These are phyloP conservation scores for Alternaria tenuissima DNA, from an alignment of 2,329 filamentous ascomycete species.

Conservation along the genomic window DNA sequence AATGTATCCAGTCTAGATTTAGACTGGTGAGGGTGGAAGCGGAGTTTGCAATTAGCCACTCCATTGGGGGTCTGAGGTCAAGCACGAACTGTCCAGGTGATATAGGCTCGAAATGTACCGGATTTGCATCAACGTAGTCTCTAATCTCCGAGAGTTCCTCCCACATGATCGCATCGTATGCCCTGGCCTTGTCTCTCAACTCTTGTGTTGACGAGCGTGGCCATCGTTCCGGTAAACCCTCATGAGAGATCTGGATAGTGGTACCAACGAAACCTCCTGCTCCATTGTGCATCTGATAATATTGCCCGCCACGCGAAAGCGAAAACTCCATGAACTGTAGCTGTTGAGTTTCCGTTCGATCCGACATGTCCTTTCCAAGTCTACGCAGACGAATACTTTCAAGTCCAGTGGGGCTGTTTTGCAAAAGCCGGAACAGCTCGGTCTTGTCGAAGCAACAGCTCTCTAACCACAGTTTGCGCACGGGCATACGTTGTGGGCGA, in stretches of 20 bases:
- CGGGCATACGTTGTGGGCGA: conserved; percentile 35
- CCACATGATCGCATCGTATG: conserved; percentile 41
- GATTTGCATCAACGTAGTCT: conserved; percentile 29
- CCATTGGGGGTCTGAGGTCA: conserved; percentile 21
- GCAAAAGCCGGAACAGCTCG: conserved; percentile 21
- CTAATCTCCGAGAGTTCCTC: conserved; percentile 33
- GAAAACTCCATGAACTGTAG: conserved; percentile 36
- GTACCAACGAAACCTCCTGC: conserved; percentile 43
- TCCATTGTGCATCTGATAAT: conserved; percentile 39
- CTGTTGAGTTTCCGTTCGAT: conserved; percentile 15
- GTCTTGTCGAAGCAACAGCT: conserved; percentile 49
- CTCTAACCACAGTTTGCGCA: conserved; percentile 58
- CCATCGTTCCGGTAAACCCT: conserved; percentile 10
- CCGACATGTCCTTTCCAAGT: conserved; percentile 41
- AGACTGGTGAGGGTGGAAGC: conserved; percentile 42
- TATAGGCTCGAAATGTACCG: conserved; percentile 10
- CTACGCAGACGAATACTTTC: conserved; percentile 55
- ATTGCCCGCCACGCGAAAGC: conserved; percentile 42
- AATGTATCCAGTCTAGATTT: conserved; percentile 48
- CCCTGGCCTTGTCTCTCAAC: conserved; percentile 26
- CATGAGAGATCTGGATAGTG: conserved; percentile 34
- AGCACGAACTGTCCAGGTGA: background rate
- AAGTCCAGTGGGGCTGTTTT: conserved; percentile 42
- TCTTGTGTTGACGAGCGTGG: conserved; percentile 16
- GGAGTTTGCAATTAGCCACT: conserved; percentile 30